Evolutionary conservation across 768 basidiomycete species (phyloP).

Genomic region (Collybia nuda): DNA sequence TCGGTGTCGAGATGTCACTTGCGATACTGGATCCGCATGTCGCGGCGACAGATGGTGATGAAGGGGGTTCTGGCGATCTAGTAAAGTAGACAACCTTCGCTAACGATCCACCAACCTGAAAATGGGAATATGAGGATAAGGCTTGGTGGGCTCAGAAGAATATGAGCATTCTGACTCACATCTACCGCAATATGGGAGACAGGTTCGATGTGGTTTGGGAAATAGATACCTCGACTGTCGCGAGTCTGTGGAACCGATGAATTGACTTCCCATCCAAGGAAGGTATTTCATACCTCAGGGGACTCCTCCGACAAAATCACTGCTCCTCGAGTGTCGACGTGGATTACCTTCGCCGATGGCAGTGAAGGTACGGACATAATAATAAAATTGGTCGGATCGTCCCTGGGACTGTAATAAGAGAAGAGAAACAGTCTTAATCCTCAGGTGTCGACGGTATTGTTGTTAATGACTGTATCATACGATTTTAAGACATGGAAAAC

Average conservation of each 20-base stretch:
- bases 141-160: slow-evolving; percentile 4
- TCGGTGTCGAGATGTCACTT: slow-evolving; percentile 44
- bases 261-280: slow-evolving; percentile 7
- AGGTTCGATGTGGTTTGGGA: slow-evolving; percentile 96
- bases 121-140: slow-evolving; percentile 6
- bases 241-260: slow-evolving; percentile 56
- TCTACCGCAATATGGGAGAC: slow-evolving; percentile 98
- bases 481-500: slow-evolving; percentile 19
- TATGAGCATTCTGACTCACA: slow-evolving; percentile 49
- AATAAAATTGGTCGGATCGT: slow-evolving; percentile 9
- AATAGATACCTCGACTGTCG: slow-evolving; percentile 94
- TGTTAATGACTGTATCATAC: slow-evolving; percentile 25
- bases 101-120: slow-evolving; percentile 92
- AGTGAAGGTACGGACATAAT: slow-evolving; percentile 58
- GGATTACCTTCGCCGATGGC: slow-evolving; percentile 83
- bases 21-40: slow-evolving; percentile 55
- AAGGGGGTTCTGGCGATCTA: slow-evolving; percentile 83
- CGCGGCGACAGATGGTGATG: slow-evolving; percentile 68
- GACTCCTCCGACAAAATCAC: slow-evolving; percentile 93
- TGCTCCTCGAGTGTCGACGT: slow-evolving; percentile 93
- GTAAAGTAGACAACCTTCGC: slow-evolving; percentile 99
- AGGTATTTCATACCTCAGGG: slow-evolving; percentile 65
- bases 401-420: slow-evolving; percentile 5
- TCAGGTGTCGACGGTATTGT: slow-evolving; percentile 5
- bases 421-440: slow-evolving; percentile 2